Evolutionary conservation across 306 rosid species (phyloP).

Genomic region (Vigna mungo): DNA sequence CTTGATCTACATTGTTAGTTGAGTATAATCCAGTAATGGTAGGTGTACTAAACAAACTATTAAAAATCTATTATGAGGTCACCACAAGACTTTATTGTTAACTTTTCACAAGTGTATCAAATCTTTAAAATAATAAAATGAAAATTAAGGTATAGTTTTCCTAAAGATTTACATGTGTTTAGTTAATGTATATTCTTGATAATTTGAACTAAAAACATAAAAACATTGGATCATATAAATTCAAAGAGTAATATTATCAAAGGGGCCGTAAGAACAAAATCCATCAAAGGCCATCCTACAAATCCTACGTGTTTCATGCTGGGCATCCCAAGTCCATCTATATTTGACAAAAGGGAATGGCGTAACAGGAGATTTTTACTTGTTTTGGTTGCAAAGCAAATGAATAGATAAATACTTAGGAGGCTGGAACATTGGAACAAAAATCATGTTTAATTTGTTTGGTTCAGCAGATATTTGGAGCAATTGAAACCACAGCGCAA

Average conservation of each 20-base stretch:
- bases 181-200: too few species aligned
- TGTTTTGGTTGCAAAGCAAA: not conserved
- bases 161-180: too few species aligned
- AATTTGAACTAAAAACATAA: too few species aligned
- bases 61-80: not conserved
- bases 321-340: conserved; percentile 98
- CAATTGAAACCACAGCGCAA: conserved; percentile 23
- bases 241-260: not conserved
- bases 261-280: conserved; percentile 82
- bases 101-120: too few species aligned
- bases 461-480: conserved; percentile 2
- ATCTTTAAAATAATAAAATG: too few species aligned
- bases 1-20: not conserved
- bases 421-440: not conserved
- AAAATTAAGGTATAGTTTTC: too few species aligned
- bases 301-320: conserved; percentile 90
- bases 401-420: not conserved
- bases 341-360: conserved; percentile 31
- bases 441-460: not conserved
- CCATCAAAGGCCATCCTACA: conserved; percentile 99
- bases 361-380: not conserved
- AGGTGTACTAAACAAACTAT: not conserved
- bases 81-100: not conserved
- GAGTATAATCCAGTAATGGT: not conserved
- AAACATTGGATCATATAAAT: too few species aligned